These are phyloP conservation scores for Colletotrichum sp. DNA, from an alignment of 2,329 filamentous ascomycete species.

Conservation along the genomic window DNA sequence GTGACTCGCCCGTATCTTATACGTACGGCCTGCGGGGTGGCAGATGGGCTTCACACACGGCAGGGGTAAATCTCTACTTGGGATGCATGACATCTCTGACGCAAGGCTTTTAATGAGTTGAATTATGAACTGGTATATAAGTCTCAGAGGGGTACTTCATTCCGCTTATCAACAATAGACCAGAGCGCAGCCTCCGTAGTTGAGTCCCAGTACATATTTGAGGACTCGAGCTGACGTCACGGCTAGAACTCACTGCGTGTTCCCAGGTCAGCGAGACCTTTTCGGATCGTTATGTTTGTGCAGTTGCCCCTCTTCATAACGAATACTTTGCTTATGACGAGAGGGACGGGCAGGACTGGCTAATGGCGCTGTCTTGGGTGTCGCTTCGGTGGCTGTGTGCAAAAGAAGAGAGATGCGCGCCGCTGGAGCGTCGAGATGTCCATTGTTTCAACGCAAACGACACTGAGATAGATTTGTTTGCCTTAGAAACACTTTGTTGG, in stretches of 20 bases:
- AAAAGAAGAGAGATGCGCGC: not conserved
- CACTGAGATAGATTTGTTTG: too few relatives aligned
- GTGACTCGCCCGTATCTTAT: not conserved
- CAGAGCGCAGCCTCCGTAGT: too few relatives aligned
- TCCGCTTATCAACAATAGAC: not conserved
- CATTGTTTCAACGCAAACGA: too few relatives aligned
- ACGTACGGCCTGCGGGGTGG: not conserved
- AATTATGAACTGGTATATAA: not conserved
- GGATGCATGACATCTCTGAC: accelerated
- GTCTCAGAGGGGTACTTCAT: not conserved
- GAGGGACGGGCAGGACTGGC: not conserved
- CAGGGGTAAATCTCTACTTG: accelerated
- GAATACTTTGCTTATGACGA: not conserved
- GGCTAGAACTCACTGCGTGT: too few relatives aligned
- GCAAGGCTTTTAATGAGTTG: not conserved
- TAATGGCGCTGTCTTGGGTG: not conserved
- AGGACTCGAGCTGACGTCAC: not conserved
- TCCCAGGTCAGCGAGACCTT: too few relatives aligned
- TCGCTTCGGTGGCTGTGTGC: not conserved
- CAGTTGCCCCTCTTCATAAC: not conserved
- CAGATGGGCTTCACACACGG: not conserved
- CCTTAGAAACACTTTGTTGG: not conserved
- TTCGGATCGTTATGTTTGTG: not conserved
- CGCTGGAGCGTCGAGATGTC: accelerated
- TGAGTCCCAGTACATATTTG: not conserved